phyloP scores from a whole-genome alignment of 129 eudicot genomes.

The Apium graveolens region DNA sequence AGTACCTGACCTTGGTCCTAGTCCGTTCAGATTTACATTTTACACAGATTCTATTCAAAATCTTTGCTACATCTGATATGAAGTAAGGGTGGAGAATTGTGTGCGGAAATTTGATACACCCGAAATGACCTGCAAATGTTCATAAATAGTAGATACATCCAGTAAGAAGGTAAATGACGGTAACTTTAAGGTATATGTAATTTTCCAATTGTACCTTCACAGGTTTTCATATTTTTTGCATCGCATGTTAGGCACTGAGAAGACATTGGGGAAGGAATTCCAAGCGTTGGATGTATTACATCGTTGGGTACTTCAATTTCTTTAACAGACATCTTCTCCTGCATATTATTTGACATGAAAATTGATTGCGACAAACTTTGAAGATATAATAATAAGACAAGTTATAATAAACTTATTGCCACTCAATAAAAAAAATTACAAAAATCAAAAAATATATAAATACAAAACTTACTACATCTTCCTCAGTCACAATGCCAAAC shows the following conservation, averaged over 20 bases:
- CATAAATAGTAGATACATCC: neutral
- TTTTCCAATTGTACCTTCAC: conserved; percentile 55
- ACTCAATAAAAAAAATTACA: neutral
- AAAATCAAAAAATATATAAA: neutral
- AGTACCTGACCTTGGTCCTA: conserved; percentile 70
- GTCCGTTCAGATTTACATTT: conserved; percentile 58
- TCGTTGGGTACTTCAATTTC: conserved; percentile 42
- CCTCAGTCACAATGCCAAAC: conserved; percentile 47
- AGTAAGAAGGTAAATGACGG: neutral
- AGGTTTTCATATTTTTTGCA: conserved; percentile 43
- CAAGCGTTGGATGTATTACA: conserved; percentile 74
- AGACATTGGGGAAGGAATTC: conserved; percentile 54
- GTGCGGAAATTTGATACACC: conserved; percentile 61
- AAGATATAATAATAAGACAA: neutral
- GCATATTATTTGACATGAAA: conserved; percentile 3
- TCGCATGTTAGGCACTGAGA: conserved; percentile 78
- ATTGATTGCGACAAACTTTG: neutral
- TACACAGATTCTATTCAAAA: conserved; percentile 80
- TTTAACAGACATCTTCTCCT: conserved; percentile 59
- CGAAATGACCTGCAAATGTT: conserved; percentile 68
- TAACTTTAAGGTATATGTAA: neutral
- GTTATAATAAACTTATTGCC: neutral
- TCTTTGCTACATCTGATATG: conserved; percentile 60
- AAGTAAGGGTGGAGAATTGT: conserved; percentile 76
- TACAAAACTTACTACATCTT: conserved; percentile 65